phyloP scores from a whole-genome alignment of 2,329 filamentous ascomycete species.

The Scedosporium aurantiacum region DNA sequence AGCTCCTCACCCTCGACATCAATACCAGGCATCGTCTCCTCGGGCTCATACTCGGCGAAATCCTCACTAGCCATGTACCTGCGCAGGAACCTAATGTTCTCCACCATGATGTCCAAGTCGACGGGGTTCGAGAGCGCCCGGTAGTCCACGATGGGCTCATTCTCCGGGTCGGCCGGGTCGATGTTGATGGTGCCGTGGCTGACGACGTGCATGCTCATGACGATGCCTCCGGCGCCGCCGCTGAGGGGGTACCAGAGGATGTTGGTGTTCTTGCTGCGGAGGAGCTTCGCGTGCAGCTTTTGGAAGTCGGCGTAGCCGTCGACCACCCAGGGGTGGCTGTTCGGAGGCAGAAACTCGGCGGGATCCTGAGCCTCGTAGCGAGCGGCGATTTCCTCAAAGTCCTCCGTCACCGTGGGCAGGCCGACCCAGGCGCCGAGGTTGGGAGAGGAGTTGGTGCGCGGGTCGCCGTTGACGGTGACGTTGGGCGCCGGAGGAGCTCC shows the following conservation, averaged over 20 bases:
- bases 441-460: conserved; percentile 6
- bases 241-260: conserved; percentile 10
- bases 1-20: conserved; percentile 10
- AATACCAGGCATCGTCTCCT: conserved; percentile 8
- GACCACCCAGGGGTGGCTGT: conserved; percentile 12
- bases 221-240: conserved; percentile 4
- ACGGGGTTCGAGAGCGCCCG: conserved; percentile 17
- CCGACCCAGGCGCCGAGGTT: conserved; percentile 15
- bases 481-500: conserved; percentile 1
- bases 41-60: conserved; percentile 3
- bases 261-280: conserved; percentile 13
- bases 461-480: conserved; percentile 4
- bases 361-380: conserved; percentile 15
- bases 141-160: conserved; percentile 17
- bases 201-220: conserved; percentile 12
- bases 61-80: conserved; percentile 2
- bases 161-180: conserved; percentile 18
- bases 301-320: conserved; percentile 14
- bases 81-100: conserved; percentile 17
- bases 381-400: conserved; percentile 12
- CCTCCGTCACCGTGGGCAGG: conserved; percentile 12
- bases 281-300: conserved; percentile 11
- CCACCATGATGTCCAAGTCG: conserved; percentile 17
- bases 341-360: conserved; percentile 10
- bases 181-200: conserved; percentile 21